Base-by-base conservation (phyloP, 73 alveolate species). In the Paramecium primaurelia region DNA sequence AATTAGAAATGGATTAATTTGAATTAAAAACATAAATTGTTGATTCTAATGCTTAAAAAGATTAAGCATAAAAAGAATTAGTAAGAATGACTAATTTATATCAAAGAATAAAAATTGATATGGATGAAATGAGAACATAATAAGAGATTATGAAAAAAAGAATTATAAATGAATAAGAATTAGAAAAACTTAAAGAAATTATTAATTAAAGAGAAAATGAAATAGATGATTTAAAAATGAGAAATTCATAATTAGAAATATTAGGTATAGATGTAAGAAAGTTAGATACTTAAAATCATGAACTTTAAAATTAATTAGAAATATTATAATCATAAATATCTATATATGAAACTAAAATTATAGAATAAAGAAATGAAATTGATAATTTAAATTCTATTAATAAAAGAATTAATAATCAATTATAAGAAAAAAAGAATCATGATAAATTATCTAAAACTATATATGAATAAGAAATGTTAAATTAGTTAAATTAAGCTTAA, bases 221-320 rank as follows among this genome's bases (percentile, higher is more conserved):
- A 49, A 80, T 80, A 6, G 91, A 80, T 80, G 91, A 80, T 26
- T 80, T 80, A 36, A 80, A 80, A 47, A 36, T 36, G n/a, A 80
- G 91, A 80, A 80, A 80, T 47, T 32, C 77, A 10, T 80, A 80
- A 80, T 47, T 80, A 80, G 91, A 80, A 80, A 80, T 40, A 38
- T 40, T 47, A 25, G 22, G 91, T 45, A 42, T 80, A 26, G 91
- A 80, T 44, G 73, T 80, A 6, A 8, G 75, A 47, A 80, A 80
- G 26, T 80, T 45, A 25, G 71, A 80, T 4, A 80, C 71, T 44
- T 28, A 42, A 14, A 80, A 45, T 26, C 77, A 80, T 44, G 91
- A 80, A 42, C 34, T 80, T 10, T 45, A 42, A 47, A 40, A 80
- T 80, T 22, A 80, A 49, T 25, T 80, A 32, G 71, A 80, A 80